phyloP scores from a whole-genome alignment of 129 eudicot genomes.

The Escallonia rubra region DNA sequence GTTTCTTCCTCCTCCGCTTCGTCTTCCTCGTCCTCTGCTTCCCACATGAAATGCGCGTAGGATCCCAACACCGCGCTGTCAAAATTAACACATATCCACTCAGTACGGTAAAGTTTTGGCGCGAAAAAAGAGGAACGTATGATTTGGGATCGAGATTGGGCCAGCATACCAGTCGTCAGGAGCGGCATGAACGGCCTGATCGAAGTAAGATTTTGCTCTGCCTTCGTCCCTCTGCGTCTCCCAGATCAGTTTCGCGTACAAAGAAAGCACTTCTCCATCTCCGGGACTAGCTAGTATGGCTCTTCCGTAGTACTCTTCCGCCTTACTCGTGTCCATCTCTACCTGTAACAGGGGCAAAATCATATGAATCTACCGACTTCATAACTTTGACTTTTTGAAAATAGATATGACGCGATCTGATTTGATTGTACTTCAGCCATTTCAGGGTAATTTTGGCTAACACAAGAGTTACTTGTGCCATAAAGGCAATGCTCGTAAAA shows the following conservation, averaged over 20 bases:
- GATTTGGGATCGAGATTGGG: background rate
- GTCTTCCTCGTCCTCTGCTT: constrained; percentile 55
- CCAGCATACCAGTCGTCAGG: constrained; percentile 63
- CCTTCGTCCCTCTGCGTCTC: constrained; percentile 53
- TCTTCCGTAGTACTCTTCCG: constrained; percentile 82
- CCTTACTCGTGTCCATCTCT: constrained; percentile 53
- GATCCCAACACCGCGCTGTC: constrained; percentile 72
- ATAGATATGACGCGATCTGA: too few relatives aligned
- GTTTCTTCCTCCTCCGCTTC: constrained; percentile 16
- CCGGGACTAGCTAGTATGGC: constrained; percentile 81
- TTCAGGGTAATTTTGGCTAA: too few relatives aligned
- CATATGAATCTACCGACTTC: background rate
- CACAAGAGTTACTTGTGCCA: too few relatives aligned
- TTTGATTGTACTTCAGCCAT: too few relatives aligned
- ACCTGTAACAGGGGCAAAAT: constrained; percentile 36
- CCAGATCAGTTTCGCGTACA: constrained; percentile 78
- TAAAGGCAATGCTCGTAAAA: too few relatives aligned
- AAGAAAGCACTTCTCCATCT: constrained; percentile 73
- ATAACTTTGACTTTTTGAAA: background rate
- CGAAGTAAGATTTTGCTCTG: constrained; percentile 62
- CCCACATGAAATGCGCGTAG: constrained; percentile 79
- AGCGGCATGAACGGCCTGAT: constrained; percentile 62
- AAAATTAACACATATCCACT: background rate
- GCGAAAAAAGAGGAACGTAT: background rate
- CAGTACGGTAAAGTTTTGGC: background rate